Evolutionary conservation across 2,329 filamentous ascomycete species (phyloP), one percentile per base, ranked within the genome.

Genomic region (Coniosporium tulheliwenetii): DNA sequence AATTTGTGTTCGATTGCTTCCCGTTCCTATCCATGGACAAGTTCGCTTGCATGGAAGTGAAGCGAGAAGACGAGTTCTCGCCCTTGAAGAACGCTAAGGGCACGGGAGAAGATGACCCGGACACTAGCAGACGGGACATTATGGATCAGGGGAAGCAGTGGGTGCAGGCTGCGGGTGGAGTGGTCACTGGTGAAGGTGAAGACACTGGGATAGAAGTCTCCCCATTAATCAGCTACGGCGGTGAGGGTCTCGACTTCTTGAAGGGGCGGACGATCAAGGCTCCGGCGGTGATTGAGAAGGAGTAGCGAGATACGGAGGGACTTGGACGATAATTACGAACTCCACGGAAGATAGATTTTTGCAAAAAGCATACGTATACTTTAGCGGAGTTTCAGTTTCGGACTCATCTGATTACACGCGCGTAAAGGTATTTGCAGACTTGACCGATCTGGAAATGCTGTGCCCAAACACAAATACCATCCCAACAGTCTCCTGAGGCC

Each of bases 1-100:
- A 96, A 64, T 98, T 96, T 54, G 87, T 98, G 45, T 98, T 98
- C 58, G 91, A 98, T 59, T 91, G 93, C 56, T 98, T 98, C 72
- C 87, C 89, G 45, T 74, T 89, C 69, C 70, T 93, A 40, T 67
- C 79, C 13, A 76, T 98, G 47, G 73, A 79, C 49, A 86, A 93
- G 65, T 98, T 98, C 56, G 91, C 87, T 16, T 93, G 80, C 63
- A 81, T 96, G 66, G 91, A 98, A 65, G 91, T 98, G 40, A 85
- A 79, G 62, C 85, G 91, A 45, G 87, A 95, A 67, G 91, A 98
- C 51, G 91, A 98, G 65, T 98, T 98, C 68, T 95, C 86, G 26
- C 91, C 91, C 4, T 69, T 98, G 50, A 98, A 98, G 78, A 98
- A 98, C 57, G 77, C 76, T 9, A 73, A 70, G 47, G 85, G 86